A percentile compares a stretch with the other conserved stretches of the same genome.
phyloP scores from a whole-genome alignment of 192 early-diverging fungal species.

The Backusella tarrabulga region DNA sequence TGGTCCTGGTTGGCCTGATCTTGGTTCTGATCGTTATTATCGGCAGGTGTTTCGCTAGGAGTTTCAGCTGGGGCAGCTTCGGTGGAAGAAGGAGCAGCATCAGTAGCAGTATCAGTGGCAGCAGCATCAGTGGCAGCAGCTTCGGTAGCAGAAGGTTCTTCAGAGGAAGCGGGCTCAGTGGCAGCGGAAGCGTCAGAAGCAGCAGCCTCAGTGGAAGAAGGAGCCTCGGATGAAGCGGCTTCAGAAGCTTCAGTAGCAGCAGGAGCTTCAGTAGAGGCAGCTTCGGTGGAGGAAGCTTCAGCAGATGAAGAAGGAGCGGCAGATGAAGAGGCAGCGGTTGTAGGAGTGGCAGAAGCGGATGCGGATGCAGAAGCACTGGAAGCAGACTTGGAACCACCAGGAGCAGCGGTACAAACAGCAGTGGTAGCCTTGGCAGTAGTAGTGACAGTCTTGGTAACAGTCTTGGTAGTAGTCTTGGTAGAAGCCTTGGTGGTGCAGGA shows the following conservation, averaged over 20 bases:
- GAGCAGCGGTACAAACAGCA: not conserved
- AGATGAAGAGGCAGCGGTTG: not conserved
- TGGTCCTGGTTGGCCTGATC: too few species aligned
- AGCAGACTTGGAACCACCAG: not conserved
- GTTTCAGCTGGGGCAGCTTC: not conserved
- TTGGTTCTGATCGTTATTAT: not conserved
- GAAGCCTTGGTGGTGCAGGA: not conserved
- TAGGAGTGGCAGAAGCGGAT: not conserved
- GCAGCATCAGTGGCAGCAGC: not conserved
- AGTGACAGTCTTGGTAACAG: not conserved
- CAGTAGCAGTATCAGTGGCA: not conserved
- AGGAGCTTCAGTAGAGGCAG: not conserved
- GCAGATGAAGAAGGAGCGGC: not conserved
- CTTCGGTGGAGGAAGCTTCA: not conserved
- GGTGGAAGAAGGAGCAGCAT: not conserved
- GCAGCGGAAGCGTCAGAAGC: not conserved
- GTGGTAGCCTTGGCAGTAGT: not conserved
- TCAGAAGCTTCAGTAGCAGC: not conserved
- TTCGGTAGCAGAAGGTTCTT: not conserved
- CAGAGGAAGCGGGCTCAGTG: not conserved
- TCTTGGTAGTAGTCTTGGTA: not conserved
- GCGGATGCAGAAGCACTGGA: not conserved
- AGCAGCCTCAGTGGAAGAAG: not conserved
- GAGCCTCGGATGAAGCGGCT: not conserved
- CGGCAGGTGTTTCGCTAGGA: not conserved